Evolutionary conservation across 495 filamentous ascomycete species (phyloP).

Genomic region (Apodospora peruviana): DNA sequence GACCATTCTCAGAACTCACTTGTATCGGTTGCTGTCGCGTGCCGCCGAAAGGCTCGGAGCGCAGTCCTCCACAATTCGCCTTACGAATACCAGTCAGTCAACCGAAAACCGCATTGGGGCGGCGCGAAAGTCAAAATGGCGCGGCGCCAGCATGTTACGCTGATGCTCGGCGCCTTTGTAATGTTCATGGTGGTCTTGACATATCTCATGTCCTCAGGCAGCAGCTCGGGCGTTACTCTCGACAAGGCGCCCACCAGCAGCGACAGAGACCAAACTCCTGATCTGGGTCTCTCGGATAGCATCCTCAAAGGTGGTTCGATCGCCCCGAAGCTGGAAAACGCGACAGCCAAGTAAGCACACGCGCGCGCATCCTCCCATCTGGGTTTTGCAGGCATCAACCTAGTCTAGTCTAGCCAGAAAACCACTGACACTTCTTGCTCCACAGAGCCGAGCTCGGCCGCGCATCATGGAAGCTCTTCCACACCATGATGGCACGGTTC

Average conservation of each 20-base stretch:
- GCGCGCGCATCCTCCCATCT: neutral
- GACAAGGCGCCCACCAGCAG: slow-evolving; percentile 3
- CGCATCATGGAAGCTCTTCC: slow-evolving; percentile 86
- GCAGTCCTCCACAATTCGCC: too few relatives aligned
- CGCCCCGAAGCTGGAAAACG: slow-evolving; percentile 87
- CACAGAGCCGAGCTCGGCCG: slow-evolving; percentile 82
- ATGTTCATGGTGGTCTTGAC: slow-evolving; percentile 31
- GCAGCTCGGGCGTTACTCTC: neutral
- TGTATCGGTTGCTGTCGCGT: too few relatives aligned
- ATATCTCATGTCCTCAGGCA: slow-evolving; percentile 28
- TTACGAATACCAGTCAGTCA: too few relatives aligned
- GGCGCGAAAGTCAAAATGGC: too few relatives aligned
- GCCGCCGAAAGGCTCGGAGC: too few relatives aligned
- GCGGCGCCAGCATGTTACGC: slow-evolving; percentile 37
- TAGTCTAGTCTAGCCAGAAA: slow-evolving; percentile 7
- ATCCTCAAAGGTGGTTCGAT: slow-evolving; percentile 72
- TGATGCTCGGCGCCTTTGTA: slow-evolving; percentile 28
- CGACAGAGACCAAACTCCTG: slow-evolving; percentile 3
- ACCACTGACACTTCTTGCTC: neutral
- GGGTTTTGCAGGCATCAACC: neutral
- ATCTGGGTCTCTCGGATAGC: slow-evolving; percentile 23
- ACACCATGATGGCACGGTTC: slow-evolving; percentile 92
- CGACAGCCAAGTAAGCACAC: slow-evolving; percentile 66
- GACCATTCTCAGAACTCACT: too few relatives aligned
- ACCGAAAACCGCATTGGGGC: too few relatives aligned